Percentiles rank a stretch among this genome's conserved stretches.
These are phyloP conservation scores for Coemansia asiatica DNA, from an alignment of 192 early-diverging fungal genomes.

Conservation along the genomic window DNA sequence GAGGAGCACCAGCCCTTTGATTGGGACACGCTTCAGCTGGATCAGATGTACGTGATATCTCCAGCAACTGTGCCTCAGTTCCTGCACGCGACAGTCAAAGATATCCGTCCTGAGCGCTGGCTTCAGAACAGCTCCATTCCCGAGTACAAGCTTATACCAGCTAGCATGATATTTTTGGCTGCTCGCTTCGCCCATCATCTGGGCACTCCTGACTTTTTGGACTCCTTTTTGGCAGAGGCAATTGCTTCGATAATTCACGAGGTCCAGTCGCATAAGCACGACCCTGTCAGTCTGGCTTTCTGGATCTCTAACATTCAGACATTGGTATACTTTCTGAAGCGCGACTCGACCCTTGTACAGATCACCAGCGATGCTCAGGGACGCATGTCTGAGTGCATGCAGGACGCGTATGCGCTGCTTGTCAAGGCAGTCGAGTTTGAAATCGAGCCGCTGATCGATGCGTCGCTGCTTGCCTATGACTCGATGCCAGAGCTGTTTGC, in stretches of 20 bases:
- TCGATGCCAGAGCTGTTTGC: slow-evolving; percentile 65
- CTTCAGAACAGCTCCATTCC: slow-evolving; percentile 26
- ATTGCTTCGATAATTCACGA: slow-evolving; percentile 60
- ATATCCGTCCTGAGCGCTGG: slow-evolving; percentile 64
- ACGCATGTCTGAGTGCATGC: slow-evolving; percentile 76
- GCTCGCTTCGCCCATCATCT: slow-evolving; percentile 88
- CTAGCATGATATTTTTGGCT: slow-evolving; percentile 85
- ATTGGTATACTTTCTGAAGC: slow-evolving; percentile 83
- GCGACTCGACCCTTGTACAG: slow-evolving; percentile 72
- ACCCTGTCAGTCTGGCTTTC: slow-evolving; percentile 67
- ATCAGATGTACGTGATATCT: slow-evolving; percentile 97
- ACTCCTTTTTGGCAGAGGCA: slow-evolving; percentile 63
- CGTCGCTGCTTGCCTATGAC: slow-evolving; percentile 69
- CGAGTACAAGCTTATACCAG: slow-evolving; percentile 68
- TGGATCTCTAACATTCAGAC: slow-evolving; percentile 87
- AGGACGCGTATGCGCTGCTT: slow-evolving; percentile 68
- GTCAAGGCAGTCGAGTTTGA: slow-evolving; percentile 64
- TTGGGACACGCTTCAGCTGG: slow-evolving; percentile 78
- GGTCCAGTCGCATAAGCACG: slow-evolving; percentile 53
- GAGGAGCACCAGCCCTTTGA: slow-evolving; percentile 57
- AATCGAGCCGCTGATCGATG: slow-evolving; percentile 67
- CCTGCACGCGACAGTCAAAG: slow-evolving; percentile 68
- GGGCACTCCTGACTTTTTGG: slow-evolving; percentile 69
- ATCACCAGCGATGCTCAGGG: slow-evolving; percentile 74
- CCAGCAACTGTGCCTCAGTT: slow-evolving; percentile 69